Conservation (phyloP, 371 early-diverging fungal species). For the Phascolomyces articulosus region DNA sequence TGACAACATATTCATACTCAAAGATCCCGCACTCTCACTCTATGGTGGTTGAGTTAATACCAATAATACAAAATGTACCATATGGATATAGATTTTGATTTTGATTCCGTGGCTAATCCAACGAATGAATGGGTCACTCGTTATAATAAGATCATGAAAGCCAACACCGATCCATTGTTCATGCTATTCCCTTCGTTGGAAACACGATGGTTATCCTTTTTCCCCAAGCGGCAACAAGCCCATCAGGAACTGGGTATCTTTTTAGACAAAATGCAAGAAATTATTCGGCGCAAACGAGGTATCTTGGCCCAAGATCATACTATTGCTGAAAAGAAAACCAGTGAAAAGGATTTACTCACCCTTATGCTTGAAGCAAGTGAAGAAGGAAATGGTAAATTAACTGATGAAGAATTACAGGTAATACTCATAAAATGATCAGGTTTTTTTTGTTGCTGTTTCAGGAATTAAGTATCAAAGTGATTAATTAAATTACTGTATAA, state of each 20-base stretch:
- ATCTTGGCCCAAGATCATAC: neutral
- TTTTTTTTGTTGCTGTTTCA: too few species aligned
- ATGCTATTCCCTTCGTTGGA: conserved; percentile 25
- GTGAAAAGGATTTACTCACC: conserved; percentile 53
- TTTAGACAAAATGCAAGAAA: conserved; percentile 8
- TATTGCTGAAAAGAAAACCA: conserved; percentile 12
- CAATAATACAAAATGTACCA: too few species aligned
- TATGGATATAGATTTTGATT: conserved; percentile 13
- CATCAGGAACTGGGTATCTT: conserved; percentile 14
- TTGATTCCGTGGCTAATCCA: conserved; percentile 14
- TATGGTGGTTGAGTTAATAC: neutral
- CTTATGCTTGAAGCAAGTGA: conserved; percentile 56
- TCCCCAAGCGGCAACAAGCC: conserved; percentile 19
- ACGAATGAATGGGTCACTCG: conserved; percentile 11
- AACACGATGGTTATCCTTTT: conserved; percentile 19
- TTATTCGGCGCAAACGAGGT: neutral
- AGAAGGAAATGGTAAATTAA: conserved; percentile 24
- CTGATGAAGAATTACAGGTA: conserved; percentile 40
- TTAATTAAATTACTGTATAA: too few species aligned
- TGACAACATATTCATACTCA: too few species aligned
- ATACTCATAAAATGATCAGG: conserved; percentile 1
- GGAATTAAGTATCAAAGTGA: too few species aligned
- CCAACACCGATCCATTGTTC: conserved; percentile 16
- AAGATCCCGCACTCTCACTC: too few species aligned
- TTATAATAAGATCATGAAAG: conserved; percentile 8